A percentile compares a stretch with the other conserved stretches of the same genome.
Evolutionary conservation across 208 protist genomes (phyloP).

Genomic region (Histomonas meleagridis): DNA sequence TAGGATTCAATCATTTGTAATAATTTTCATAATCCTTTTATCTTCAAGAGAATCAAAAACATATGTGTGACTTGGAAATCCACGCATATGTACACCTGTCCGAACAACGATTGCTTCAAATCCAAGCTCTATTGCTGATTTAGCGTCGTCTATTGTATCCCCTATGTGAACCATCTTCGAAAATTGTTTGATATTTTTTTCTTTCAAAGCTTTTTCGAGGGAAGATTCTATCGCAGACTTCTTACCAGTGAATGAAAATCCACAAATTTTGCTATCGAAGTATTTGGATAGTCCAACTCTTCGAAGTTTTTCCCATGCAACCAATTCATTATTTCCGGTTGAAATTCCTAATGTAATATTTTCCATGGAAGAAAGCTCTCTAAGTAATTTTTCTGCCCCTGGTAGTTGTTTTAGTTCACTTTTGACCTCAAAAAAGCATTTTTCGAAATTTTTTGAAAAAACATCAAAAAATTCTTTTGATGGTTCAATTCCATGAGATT

Average conservation of each 20-base stretch:
- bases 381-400: not conserved
- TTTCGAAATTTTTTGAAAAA: not conserved
- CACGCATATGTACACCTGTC: not conserved
- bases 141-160: not conserved
- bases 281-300: not conserved
- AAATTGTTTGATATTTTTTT: not conserved
- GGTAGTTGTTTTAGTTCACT: not conserved
- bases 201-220: not conserved
- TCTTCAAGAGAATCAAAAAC: too few relatives aligned
- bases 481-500: not conserved
- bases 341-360: not conserved
- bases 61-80: too few relatives aligned
- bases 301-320: not conserved
- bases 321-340: not conserved
- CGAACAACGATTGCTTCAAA: not conserved
- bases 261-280: not conserved
- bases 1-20: too few relatives aligned
- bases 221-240: not conserved
- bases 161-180: not conserved
- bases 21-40: too few relatives aligned
- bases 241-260: not conserved
- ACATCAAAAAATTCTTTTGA: not conserved
- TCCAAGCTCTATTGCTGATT: not conserved
- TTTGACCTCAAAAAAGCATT: not conserved
- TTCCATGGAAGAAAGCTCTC: not conserved